Conservation (phyloP, 1,139 yeast genomes). For the Suhomyces terraborum region DNA sequence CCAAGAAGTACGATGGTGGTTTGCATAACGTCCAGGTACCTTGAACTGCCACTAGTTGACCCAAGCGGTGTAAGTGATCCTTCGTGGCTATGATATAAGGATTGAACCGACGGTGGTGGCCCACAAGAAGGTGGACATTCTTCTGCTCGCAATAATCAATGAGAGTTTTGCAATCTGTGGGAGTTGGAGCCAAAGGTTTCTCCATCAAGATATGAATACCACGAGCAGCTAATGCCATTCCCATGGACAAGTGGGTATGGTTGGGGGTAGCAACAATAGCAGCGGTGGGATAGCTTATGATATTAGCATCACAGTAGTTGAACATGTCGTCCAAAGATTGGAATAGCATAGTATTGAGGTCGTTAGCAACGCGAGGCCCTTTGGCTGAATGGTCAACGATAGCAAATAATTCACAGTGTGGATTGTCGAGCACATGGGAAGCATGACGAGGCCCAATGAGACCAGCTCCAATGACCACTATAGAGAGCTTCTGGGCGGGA, state of each 20-base stretch:
- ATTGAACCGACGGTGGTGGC: constrained; percentile 49
- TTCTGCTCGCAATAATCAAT: constrained; percentile 28
- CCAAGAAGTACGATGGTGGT: constrained; percentile 38
- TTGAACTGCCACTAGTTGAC: constrained; percentile 39
- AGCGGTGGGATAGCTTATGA: constrained; percentile 37
- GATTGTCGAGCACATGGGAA: constrained; percentile 23
- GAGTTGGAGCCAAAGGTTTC: constrained; percentile 44
- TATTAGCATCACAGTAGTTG: constrained; percentile 26
- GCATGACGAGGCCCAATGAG: constrained; percentile 31
- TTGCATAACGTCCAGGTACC: constrained; percentile 46
- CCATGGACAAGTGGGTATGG: constrained; percentile 40
- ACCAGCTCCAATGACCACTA: constrained; percentile 28
- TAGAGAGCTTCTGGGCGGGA: constrained; percentile 13
- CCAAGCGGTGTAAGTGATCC: constrained; percentile 31
- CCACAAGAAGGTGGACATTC: constrained; percentile 39
- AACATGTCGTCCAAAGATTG: constrained; percentile 30
- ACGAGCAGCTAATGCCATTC: constrained; percentile 35
- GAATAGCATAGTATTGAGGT: constrained; percentile 31
- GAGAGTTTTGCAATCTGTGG: constrained; percentile 38
- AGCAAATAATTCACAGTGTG: constrained; percentile 35
- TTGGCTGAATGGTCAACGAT: constrained; percentile 43
- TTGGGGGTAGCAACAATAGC: constrained; percentile 49
- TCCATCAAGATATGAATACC: constrained; percentile 44
- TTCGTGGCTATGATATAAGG: constrained; percentile 44
- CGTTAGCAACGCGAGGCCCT: constrained; percentile 36